Conservation (phyloP, 1,284 basidiomycete species). For the Heliocybe sulcata region DNA sequence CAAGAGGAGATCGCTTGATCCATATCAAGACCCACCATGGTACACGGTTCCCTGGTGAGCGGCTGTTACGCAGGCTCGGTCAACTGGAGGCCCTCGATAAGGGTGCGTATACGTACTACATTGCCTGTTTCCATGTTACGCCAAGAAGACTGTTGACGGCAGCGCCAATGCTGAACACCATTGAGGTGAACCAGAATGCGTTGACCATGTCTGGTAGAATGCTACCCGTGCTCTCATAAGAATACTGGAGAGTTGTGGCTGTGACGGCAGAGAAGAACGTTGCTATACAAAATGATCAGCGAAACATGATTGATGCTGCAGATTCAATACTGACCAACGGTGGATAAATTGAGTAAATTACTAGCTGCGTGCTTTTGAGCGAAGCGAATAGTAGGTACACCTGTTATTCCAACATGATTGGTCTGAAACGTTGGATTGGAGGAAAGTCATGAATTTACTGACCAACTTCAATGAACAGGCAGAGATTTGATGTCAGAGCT, state of each 20-base stretch:
- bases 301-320: not conserved
- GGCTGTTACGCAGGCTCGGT: constrained; percentile 25
- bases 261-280: constrained; percentile 77
- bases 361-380: constrained; percentile 64
- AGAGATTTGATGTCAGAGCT: constrained; percentile 52
- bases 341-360: constrained; percentile 47
- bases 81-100: not conserved
- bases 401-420: constrained; percentile 19
- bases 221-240: constrained; percentile 30
- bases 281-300: constrained; percentile 38
- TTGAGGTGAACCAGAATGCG: constrained; percentile 64
- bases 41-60: constrained; percentile 55
- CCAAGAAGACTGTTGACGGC: constrained; percentile 70
- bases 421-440: not conserved
- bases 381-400: constrained; percentile 69
- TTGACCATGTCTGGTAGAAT: constrained; percentile 48
- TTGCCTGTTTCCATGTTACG: constrained; percentile 70
- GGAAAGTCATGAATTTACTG: constrained; percentile 14
- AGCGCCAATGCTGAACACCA: constrained; percentile 71
- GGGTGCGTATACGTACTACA: constrained; percentile 53
- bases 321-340: constrained; percentile 5
- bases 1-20: constrained; percentile 72
- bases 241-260: constrained; percentile 64
- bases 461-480: constrained; percentile 70
- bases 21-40: constrained; percentile 78